Conservation (phyloP, 2,329 filamentous ascomycete species). For the Periconia sp. region DNA sequence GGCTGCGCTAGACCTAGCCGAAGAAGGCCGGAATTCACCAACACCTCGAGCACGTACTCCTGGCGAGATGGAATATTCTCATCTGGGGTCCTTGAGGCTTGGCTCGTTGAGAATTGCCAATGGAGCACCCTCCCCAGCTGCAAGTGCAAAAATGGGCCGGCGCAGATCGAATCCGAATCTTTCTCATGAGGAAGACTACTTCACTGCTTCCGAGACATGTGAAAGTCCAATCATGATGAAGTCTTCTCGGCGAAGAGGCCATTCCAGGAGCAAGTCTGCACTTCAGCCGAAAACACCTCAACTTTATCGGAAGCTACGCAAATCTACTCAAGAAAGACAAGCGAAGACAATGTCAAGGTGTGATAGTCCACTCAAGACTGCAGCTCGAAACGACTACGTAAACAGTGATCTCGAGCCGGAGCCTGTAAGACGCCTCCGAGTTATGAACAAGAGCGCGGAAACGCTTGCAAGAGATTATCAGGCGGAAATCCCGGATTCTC, state of each 20-base stretch:
- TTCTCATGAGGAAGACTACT: constrained; percentile 35
- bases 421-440: constrained; percentile 18
- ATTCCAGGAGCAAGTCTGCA: constrained; percentile 37
- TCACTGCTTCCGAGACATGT: constrained; percentile 24
- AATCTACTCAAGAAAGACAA: constrained; percentile 5
- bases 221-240: constrained; percentile 30
- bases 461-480: constrained; percentile 37
- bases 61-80: constrained; percentile 49
- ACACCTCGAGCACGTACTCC: constrained; percentile 45
- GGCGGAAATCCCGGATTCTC: constrained; percentile 31
- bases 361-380: constrained; percentile 18
- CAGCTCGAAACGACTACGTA: constrained; percentile 4
- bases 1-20: constrained; percentile 24
- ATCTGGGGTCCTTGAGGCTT: constrained; percentile 49
- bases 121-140: constrained; percentile 53
- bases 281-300: constrained; percentile 20
- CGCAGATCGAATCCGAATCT: constrained; percentile 12
- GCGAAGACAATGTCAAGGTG: constrained; percentile 15
- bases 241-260: constrained; percentile 21
- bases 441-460: constrained; percentile 25
- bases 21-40: constrained; percentile 28
- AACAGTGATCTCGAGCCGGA: constrained; percentile 11
- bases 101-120: constrained; percentile 56
- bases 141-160: constrained; percentile 34
- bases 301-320: constrained; percentile 17